phyloP scores from a whole-genome alignment of 768 basidiomycete genomes.

The Strobilomyces confusus region DNA sequence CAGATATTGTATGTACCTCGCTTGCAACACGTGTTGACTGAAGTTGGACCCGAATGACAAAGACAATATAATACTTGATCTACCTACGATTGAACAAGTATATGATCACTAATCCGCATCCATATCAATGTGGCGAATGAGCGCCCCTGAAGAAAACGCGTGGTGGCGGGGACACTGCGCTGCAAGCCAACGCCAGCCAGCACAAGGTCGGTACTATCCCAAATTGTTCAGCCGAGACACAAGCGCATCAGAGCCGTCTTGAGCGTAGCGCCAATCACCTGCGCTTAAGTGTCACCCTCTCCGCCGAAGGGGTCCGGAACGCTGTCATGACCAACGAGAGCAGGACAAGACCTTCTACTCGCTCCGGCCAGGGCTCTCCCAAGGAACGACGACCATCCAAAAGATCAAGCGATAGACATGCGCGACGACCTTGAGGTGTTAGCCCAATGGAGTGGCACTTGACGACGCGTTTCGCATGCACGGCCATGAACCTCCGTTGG shows the following conservation, averaged over 20 bases:
- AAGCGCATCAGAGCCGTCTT: neutral
- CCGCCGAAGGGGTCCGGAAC: neutral
- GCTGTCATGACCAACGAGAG: neutral
- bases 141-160: neutral
- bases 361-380: neutral
- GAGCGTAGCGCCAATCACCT: neutral
- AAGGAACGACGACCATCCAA: slow-evolving; percentile 20
- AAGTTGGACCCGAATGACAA: neutral
- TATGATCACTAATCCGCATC: neutral
- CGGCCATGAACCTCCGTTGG: neutral
- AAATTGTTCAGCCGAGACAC: neutral
- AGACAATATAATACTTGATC: too few relatives aligned
- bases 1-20: too few relatives aligned
- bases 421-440: slow-evolving; percentile 24
- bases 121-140: neutral
- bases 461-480: neutral
- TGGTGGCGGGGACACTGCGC: neutral
- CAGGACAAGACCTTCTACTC: neutral
- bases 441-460: neutral
- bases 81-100: too few relatives aligned
- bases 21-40: too few relatives aligned
- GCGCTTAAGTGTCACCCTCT: neutral
- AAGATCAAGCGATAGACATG: slow-evolving; percentile 23
- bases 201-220: neutral
- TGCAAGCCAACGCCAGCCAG: neutral